phyloP scores from a whole-genome alignment of 352 stramenopile genomes.

The Chrysophaeum taylorii region DNA sequence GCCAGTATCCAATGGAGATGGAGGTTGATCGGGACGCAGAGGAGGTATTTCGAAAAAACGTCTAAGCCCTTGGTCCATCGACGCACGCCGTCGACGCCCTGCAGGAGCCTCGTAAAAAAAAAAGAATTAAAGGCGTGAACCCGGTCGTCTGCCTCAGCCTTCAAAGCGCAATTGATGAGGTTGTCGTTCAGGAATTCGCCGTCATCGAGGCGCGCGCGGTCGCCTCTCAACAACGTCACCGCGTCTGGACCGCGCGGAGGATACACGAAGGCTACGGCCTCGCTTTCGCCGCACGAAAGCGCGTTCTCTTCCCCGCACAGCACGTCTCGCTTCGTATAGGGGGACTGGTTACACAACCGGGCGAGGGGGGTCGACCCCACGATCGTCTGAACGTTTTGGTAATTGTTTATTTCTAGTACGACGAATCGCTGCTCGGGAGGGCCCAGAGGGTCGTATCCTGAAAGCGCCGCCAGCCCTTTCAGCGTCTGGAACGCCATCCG shows the following conservation, averaged over 20 bases:
- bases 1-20: conserved; percentile 32
- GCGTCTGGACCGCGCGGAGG: conserved; percentile 1
- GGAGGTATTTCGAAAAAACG: conserved; percentile 31
- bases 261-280: conserved; percentile 15
- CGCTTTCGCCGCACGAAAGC: not conserved
- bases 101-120: conserved; percentile 36
- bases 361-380: no score
- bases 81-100: conserved; percentile 24
- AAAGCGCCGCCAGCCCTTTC: no score
- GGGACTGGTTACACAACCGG: no score
- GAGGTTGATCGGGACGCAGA: conserved; percentile 33
- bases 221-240: conserved; percentile 20
- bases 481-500: no score
- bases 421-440: no score
- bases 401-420: no score
- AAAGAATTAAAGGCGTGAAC: conserved; percentile 32
- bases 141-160: not conserved
- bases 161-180: conserved; percentile 51
- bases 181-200: conserved; percentile 77
- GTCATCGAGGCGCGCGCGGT: conserved; percentile 24
- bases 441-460: no score
- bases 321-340: no score
- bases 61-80: conserved; percentile 31
- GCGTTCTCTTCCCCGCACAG: conserved; percentile 5
- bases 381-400: no score